Evolutionary conservation across 495 filamentous ascomycete species (phyloP).

Genomic region (Podospora pseudoanserina): DNA sequence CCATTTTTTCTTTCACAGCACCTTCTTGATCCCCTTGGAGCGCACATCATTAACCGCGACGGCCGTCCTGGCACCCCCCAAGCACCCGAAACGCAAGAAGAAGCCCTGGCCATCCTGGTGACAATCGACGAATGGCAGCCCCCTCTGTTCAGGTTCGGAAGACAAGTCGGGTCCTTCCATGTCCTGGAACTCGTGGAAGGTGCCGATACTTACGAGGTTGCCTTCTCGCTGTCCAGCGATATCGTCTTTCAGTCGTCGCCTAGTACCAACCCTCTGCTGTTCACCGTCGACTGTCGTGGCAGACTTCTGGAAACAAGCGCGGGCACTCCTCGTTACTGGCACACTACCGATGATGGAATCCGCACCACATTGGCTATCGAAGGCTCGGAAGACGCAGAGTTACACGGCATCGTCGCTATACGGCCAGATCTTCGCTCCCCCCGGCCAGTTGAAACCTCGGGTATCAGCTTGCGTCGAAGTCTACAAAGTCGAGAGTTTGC

Average conservation of each 20-base stretch:
- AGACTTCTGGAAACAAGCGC: background rate
- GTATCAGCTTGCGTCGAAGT: background rate
- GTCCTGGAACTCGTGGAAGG: background rate
- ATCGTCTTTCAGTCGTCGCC: background rate
- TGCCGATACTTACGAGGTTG: background rate
- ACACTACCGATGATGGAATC: background rate
- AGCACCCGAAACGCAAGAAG: constrained; percentile 2
- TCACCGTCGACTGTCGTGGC: background rate
- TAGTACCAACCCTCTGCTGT: background rate
- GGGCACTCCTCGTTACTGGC: background rate
- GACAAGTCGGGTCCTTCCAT: background rate
- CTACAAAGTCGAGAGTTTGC: background rate
- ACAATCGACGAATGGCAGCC: constrained; percentile 4
- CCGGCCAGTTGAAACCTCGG: background rate
- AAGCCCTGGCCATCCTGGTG: background rate
- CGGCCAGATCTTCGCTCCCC: background rate
- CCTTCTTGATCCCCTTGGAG: constrained; percentile 4
- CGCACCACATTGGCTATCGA: background rate
- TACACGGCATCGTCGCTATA: background rate
- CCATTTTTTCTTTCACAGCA: background rate
- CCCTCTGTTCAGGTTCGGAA: constrained; percentile 6
- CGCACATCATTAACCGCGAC: background rate
- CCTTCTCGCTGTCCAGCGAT: background rate
- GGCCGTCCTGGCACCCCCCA: background rate
- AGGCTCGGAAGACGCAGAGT: background rate